Evolutionary conservation across 371 early-diverging fungal species (phyloP), one percentile per base, ranked within the genome.

Genomic region (Globomyces sp.): DNA sequence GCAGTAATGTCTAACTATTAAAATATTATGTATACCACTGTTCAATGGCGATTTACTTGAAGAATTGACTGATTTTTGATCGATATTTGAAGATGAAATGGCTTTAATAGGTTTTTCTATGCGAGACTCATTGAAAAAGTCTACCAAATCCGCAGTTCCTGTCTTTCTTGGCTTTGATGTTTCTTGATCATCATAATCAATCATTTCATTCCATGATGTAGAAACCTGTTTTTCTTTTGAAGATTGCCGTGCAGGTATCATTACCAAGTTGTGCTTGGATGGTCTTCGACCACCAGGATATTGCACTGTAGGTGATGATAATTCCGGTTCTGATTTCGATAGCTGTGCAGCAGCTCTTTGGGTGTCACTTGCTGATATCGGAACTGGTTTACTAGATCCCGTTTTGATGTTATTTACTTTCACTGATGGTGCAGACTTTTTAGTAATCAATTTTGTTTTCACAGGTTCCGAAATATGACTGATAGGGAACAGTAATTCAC

Each of bases 401-500:
- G 55, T 24, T 24, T 24, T 24, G 24, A 24, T 24, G 24, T 24
- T 24, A 24, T 24, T 24, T 24, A 24, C 24, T 24, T 24, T 24
- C 24, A 24, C 24, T 24, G 24, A 24, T 0, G 24, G 24, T 24
- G 24, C 24, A 24, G 24, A 24, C 24, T 0, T 24, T 24, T 24
- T 24, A 24, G 24, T 24, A 24, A 0, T 24, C 24, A 24, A 24
- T 24, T 24, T 24, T 24, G 24, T 24, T 24, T 24, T 24, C 24
- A 24, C 40, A 39, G 40, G 39, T 55, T 36, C 55, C n/a, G 36
- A 40, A 8, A 36, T 24, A 39, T 55, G 40, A 13, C 36, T 55
- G 8, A 64, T 52, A 3, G 52, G 64, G 10, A 64, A 53, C 39
- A 64, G 57, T 36, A 53, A 51, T 13, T 64, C 57, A 47, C 48